Evolutionary conservation across 192 early-diverging fungal species (phyloP), one percentile per base, ranked within the genome.

Genomic region (Coemansia sp.): DNA sequence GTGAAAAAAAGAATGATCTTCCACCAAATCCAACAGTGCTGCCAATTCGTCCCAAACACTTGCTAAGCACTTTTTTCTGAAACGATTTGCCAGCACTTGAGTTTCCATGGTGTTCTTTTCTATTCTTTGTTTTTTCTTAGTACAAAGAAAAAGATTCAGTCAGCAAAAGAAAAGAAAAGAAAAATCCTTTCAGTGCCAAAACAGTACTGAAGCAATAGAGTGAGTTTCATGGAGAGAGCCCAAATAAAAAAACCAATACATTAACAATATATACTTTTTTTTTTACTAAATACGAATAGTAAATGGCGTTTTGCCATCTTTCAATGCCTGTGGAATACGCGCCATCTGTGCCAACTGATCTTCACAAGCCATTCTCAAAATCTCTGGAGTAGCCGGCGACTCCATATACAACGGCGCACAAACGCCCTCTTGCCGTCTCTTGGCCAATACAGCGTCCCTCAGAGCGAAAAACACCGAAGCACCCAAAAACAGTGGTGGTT

Each of bases 401-500:
- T 88, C 84, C 68, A 95, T 50, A 55, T 84, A 76, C 67, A 94
- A 75, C 41, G 80, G 70, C 3, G 76, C 87, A 10, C 60, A 56
- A 13, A 65, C 75, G 13, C 67, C 89, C 39, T 55, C 56, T 20
- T 39, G 64, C 64, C 64, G 29, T 32, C 90, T 76, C 15, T 89
- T 91, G 55, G 85, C 85, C 80, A 87, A 70, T 13, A 95, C 81
- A 2, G 94, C 94, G 47, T 95, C 88, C 1, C 89, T 74, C 45
- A 95, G 84, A 18, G 94, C 93, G 75, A 88, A 94, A 52, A 90
- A 89, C 3, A 92, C 91, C 2, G 88, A 85, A 0, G 87, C 68
- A 7, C 93, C 94, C 30, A 95, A 69, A 79, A 94, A 95, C 63
- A 95, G 71, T 27, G 94, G 94, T 24, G 93, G 94, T 68, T 94